Conservation (phyloP, 768 basidiomycete genomes). For the Lentinula sp. region DNA sequence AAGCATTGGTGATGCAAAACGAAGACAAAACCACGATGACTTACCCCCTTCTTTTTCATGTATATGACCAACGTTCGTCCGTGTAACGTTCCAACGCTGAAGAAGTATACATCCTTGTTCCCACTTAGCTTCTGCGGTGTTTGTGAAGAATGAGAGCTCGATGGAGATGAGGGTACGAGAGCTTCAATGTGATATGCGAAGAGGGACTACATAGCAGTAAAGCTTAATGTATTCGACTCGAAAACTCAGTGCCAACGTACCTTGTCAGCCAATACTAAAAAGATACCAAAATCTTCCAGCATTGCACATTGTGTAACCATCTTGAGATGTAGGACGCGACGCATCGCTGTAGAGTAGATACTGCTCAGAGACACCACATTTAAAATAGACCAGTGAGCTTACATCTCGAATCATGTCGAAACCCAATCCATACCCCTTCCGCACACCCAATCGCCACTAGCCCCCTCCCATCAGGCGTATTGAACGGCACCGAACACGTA, state of each 20-base stretch:
- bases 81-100: constrained; percentile 84
- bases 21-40: constrained; percentile 4
- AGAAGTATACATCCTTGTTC: constrained; percentile 91
- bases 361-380: neutral
- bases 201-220: constrained; percentile 46
- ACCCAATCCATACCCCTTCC: constrained; percentile 97
- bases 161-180: constrained; percentile 81
- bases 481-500: constrained; percentile 70
- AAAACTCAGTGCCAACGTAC: constrained; percentile 23
- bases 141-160: constrained; percentile 57
- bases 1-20: too few relatives aligned
- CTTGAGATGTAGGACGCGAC: constrained; percentile 89
- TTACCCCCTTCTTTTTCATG: constrained; percentile 89
- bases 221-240: neutral
- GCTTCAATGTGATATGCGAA: constrained; percentile 97
- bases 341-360: constrained; percentile 55
- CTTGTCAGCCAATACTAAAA: constrained; percentile 93
- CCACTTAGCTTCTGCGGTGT: constrained; percentile 89
- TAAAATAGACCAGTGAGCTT: constrained; percentile 15
- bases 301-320: constrained; percentile 95
- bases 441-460: constrained; percentile 92
- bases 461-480: constrained; percentile 76
- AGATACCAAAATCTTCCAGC: constrained; percentile 93
- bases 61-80: constrained; percentile 89
- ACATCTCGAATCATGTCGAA: constrained; percentile 83